Percentiles rank a stretch among this genome's conserved stretches.
phyloP scores from a whole-genome alignment of 2,329 filamentous ascomycete species.

The Mollisia scopiformis region DNA sequence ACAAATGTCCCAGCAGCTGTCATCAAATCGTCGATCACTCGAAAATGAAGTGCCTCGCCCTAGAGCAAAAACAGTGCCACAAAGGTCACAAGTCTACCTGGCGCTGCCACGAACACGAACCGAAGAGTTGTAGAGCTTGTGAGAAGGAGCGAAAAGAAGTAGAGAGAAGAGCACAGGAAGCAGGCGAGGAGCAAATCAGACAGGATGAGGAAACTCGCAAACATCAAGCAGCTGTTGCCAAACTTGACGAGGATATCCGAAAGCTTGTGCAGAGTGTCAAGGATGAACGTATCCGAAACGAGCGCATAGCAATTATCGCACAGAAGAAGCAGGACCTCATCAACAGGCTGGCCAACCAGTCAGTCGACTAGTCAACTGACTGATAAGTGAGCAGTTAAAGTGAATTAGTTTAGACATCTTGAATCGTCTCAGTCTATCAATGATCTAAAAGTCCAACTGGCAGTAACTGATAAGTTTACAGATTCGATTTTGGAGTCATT shows the following conservation, averaged over 20 bases:
- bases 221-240: not conserved
- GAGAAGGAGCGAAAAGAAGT: slow-evolving; percentile 49
- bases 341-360: too few species aligned
- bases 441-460: too few species aligned
- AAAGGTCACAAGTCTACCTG: slow-evolving; percentile 52
- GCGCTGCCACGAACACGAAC: slow-evolving; percentile 46
- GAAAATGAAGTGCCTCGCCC: slow-evolving; percentile 49
- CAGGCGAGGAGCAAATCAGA: not conserved
- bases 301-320: not conserved
- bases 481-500: too few species aligned
- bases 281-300: not conserved
- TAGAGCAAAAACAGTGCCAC: slow-evolving; percentile 51
- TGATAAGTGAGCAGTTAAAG: too few species aligned
- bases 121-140: slow-evolving; percentile 52
- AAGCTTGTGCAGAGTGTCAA: not conserved
- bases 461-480: too few species aligned
- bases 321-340: not conserved
- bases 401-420: too few species aligned
- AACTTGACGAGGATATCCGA: not conserved
- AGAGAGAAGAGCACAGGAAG: slow-evolving; percentile 43
- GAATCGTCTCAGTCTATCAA: too few species aligned
- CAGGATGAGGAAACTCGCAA: not conserved
- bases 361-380: too few species aligned
- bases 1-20: slow-evolving; percentile 62
- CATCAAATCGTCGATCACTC: slow-evolving; percentile 62